phyloP scores from a whole-genome alignment of 2,329 filamentous ascomycete genomes.

The Aspergillus sergii region DNA sequence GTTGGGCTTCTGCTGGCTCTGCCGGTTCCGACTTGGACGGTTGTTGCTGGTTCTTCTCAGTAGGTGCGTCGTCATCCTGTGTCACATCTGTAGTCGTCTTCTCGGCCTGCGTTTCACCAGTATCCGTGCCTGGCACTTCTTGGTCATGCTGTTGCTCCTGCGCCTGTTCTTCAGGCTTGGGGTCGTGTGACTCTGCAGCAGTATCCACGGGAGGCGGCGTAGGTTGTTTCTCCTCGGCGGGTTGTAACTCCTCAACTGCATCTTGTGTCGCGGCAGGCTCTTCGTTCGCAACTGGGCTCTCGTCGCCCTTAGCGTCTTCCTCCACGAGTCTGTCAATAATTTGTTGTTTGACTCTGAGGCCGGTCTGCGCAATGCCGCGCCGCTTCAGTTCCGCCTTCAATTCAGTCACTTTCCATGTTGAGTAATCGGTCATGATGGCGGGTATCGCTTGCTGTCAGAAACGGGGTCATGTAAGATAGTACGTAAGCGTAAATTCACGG shows the following conservation, averaged over 20 bases:
- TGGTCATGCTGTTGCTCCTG: slow-evolving; percentile 12
- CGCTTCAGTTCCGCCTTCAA: slow-evolving; percentile 74
- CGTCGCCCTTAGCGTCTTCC: slow-evolving; percentile 35
- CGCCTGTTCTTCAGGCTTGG: slow-evolving; percentile 13
- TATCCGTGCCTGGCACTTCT: background rate
- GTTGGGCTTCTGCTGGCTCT: slow-evolving; percentile 2
- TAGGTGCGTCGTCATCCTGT: slow-evolving; percentile 1
- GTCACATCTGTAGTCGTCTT: slow-evolving; percentile 17
- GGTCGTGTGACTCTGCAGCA: slow-evolving; percentile 20
- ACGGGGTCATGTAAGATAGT: slow-evolving; percentile 7
- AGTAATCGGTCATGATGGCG: slow-evolving; percentile 54
- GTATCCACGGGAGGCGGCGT: slow-evolving; percentile 14
- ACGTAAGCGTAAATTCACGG: background rate
- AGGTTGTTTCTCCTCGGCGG: slow-evolving; percentile 8
- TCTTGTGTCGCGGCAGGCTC: slow-evolving; percentile 22
- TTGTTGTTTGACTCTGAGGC: slow-evolving; percentile 68
- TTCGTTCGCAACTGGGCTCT: slow-evolving; percentile 32
- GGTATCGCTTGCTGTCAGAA: slow-evolving; percentile 6
- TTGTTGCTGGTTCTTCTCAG: slow-evolving; percentile 4
- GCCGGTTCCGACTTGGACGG: slow-evolving; percentile 1
- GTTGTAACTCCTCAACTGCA: slow-evolving; percentile 17
- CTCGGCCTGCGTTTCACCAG: slow-evolving; percentile 12
- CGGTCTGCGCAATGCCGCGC: slow-evolving; percentile 68
- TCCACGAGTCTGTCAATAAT: slow-evolving; percentile 66
- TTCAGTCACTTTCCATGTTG: slow-evolving; percentile 70